phyloP scores from a whole-genome alignment of 768 basidiomycete species.

The Cyclocybe cylindracea region DNA sequence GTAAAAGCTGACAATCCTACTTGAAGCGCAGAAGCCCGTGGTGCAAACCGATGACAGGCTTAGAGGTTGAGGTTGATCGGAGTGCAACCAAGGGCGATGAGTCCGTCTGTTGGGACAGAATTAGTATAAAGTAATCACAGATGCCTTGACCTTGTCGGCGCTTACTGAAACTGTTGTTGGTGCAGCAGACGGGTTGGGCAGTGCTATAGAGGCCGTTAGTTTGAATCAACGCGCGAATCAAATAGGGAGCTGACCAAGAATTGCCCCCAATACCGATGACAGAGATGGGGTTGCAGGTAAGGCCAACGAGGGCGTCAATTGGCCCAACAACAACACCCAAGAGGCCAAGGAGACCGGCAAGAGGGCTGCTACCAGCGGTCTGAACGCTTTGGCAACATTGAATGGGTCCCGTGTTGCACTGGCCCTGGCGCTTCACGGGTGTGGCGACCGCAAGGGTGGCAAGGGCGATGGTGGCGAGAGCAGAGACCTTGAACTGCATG shows the following conservation, averaged over 20 bases:
- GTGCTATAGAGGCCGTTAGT: constrained; percentile 13
- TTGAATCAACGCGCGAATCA: not conserved
- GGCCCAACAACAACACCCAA: constrained; percentile 10
- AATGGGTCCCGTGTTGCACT: constrained; percentile 21
- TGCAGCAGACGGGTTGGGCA: constrained; percentile 31
- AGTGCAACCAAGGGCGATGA: constrained; percentile 25
- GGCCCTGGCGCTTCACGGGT: constrained; percentile 2
- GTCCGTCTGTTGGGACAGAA: constrained; percentile 14
- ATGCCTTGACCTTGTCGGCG: not conserved
- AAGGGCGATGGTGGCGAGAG: constrained; percentile 3
- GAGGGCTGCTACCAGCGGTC: constrained; percentile 2
- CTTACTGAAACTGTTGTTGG: constrained; percentile 27
- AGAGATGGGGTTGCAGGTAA: constrained; percentile 15
- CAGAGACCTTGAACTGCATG: constrained; percentile 13
- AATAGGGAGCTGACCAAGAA: not conserved
- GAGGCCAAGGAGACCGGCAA: constrained; percentile 5
- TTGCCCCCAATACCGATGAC: constrained; percentile 10
- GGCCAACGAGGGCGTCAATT: constrained; percentile 5
- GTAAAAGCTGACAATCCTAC: too few species aligned
- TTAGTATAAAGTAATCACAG: not conserved
- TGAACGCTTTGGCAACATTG: constrained; percentile 20
- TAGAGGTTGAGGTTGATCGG: constrained; percentile 25
- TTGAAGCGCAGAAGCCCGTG: not conserved
- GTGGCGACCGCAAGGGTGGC: constrained; percentile 12
- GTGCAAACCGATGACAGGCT: not conserved